phyloP scores from a whole-genome alignment of 2,329 filamentous ascomycete genomes.

The Fusarium algeriense region DNA sequence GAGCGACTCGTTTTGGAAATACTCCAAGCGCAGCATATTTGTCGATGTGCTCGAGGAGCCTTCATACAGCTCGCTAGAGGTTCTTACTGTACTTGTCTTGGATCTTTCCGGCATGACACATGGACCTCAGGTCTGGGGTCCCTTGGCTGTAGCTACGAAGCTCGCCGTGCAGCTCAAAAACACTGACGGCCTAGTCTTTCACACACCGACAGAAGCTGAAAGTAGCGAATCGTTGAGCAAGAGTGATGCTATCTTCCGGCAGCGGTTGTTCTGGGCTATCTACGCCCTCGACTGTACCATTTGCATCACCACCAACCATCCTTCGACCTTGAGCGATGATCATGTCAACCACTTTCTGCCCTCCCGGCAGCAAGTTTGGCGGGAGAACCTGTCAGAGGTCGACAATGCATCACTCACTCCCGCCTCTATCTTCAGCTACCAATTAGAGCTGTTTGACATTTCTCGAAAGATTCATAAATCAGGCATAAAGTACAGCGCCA shows the following conservation, averaged over 20 bases:
- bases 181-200: not conserved
- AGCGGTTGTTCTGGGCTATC: not conserved
- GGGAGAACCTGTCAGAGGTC: not conserved
- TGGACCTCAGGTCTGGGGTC: not conserved
- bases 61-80: not conserved
- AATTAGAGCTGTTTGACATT: not conserved
- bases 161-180: not conserved
- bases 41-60: conserved; percentile 1
- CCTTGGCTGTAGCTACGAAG: not conserved
- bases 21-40: not conserved
- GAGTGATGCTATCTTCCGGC: not conserved
- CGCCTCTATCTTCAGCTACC: not conserved
- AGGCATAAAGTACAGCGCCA: not conserved
- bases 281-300: not conserved
- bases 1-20: conserved; percentile 8
- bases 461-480: not conserved
- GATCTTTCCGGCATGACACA: conserved; percentile 1
- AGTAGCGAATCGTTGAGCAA: not conserved
- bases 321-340: not conserved
- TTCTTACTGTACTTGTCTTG: not conserved
- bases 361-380: not conserved
- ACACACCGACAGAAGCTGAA: not conserved
- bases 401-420: not conserved
- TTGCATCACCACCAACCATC: not conserved
- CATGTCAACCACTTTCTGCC: not conserved